Evolutionary conservation across 202 grass and related monocot genomes (phyloP).

Genomic region (Zoysia matrella): DNA sequence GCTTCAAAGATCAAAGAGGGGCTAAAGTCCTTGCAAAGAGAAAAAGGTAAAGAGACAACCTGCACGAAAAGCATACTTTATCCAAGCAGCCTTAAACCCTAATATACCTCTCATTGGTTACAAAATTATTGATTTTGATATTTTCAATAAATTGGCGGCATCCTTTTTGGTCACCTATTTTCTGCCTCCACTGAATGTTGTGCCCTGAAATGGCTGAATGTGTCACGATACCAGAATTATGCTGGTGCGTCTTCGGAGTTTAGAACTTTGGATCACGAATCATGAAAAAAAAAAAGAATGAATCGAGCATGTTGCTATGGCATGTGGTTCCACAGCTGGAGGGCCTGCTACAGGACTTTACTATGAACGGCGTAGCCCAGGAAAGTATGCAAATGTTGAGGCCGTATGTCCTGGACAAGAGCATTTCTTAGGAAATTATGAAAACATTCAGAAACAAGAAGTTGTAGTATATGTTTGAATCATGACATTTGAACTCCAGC

Average conservation of each 20-base stretch:
- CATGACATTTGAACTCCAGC: too few species aligned
- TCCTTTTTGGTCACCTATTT: constrained; percentile 2
- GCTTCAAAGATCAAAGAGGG: too few species aligned
- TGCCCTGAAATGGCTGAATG: neutral
- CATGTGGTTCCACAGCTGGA: neutral
- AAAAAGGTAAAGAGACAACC: neutral
- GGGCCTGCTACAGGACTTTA: neutral
- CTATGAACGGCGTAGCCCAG: neutral
- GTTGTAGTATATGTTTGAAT: too few species aligned
- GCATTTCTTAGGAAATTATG: neutral
- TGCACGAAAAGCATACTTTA: constrained; percentile 11
- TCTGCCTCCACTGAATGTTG: neutral
- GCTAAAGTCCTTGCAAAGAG: constrained; percentile 2
- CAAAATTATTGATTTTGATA: neutral
- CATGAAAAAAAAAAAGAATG: neutral
- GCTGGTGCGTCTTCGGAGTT: neutral
- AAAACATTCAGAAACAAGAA: neutral
- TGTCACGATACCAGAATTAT: neutral
- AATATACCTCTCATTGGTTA: neutral
- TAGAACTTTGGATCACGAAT: too few species aligned
- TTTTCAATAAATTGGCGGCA: neutral
- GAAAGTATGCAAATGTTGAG: neutral
- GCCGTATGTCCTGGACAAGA: neutral
- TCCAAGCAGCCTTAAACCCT: constrained; percentile 24
- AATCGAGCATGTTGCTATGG: neutral